phyloP scores from a whole-genome alignment of 2,329 filamentous ascomycete genomes.

The Plectosphaerella sp. region DNA sequence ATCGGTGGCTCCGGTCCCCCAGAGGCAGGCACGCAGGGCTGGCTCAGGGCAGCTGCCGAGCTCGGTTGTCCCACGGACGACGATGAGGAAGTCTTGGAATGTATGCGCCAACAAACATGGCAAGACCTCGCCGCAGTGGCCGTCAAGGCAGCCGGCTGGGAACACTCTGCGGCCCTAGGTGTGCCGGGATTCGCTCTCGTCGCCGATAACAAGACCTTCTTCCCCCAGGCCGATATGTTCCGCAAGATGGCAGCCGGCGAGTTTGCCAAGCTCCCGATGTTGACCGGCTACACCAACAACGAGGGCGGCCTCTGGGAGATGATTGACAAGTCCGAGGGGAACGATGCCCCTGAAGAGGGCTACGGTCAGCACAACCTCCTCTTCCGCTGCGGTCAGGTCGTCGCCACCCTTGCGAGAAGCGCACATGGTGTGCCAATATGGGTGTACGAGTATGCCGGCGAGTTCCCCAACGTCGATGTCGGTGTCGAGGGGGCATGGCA shows the following conservation, averaged over 20 bases:
- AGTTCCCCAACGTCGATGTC: not conserved
- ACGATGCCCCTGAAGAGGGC: not conserved
- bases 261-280: not conserved
- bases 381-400: not conserved
- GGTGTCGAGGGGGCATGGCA: not conserved
- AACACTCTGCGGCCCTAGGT: too few species aligned
- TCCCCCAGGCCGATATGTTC: not conserved
- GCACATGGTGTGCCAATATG: not conserved
- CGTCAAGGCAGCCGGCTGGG: too few species aligned
- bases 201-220: not conserved
- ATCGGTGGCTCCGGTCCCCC: not conserved
- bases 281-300: not conserved
- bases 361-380: not conserved
- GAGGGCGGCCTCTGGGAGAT: not conserved
- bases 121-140: not conserved
- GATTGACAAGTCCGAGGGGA: too few species aligned
- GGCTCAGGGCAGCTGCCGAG: not conserved
- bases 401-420: not conserved
- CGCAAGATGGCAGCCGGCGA: not conserved
- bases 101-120: not conserved
- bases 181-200: too few species aligned
- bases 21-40: not conserved
- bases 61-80: not conserved
- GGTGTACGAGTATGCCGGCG: not conserved
- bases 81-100: not conserved